Conservation (phyloP, 768 basidiomycete genomes). For the Podaxis rugospora region DNA sequence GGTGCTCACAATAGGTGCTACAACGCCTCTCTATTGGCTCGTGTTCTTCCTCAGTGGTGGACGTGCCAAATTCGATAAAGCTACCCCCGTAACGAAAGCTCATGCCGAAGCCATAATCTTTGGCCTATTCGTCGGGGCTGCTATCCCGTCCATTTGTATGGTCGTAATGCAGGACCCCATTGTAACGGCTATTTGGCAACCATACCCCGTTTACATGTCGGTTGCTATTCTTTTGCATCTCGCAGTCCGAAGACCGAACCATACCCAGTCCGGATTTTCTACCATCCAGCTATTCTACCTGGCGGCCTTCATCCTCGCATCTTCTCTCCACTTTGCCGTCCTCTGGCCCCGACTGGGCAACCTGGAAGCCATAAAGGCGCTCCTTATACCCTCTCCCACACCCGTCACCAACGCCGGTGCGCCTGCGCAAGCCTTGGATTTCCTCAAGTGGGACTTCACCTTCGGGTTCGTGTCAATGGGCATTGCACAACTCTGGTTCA, state of each 20-base stretch:
- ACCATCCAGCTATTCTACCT: constrained; percentile 36
- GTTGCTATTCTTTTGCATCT: constrained; percentile 36
- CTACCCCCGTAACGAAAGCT: constrained; percentile 26
- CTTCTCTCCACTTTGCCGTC: constrained; percentile 37
- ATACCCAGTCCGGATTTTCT: constrained; percentile 31
- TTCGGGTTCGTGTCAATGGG: constrained; percentile 35
- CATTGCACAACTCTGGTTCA: constrained; percentile 49
- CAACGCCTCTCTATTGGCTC: constrained; percentile 46
- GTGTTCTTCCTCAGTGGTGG: constrained; percentile 37
- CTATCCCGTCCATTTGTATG: constrained; percentile 45
- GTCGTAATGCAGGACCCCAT: constrained; percentile 34
- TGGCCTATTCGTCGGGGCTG: constrained; percentile 37
- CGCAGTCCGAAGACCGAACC: constrained; percentile 30
- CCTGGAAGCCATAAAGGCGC: constrained; percentile 22
- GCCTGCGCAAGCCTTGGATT: constrained; percentile 28
- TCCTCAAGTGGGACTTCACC: constrained; percentile 49
- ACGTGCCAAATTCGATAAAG: constrained; percentile 17
- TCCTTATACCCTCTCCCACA: constrained; percentile 33
- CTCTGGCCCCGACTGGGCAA: constrained; percentile 32
- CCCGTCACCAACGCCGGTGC: constrained; percentile 22
- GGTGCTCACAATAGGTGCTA: constrained; percentile 34
- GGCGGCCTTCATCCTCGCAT: constrained; percentile 33
- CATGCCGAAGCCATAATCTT: constrained; percentile 53
- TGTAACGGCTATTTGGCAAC: constrained; percentile 52
- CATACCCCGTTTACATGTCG: constrained; percentile 44